Base-by-base conservation (phyloP, 2,329 filamentous ascomycete species). In the Rugonectria rugulosa region DNA sequence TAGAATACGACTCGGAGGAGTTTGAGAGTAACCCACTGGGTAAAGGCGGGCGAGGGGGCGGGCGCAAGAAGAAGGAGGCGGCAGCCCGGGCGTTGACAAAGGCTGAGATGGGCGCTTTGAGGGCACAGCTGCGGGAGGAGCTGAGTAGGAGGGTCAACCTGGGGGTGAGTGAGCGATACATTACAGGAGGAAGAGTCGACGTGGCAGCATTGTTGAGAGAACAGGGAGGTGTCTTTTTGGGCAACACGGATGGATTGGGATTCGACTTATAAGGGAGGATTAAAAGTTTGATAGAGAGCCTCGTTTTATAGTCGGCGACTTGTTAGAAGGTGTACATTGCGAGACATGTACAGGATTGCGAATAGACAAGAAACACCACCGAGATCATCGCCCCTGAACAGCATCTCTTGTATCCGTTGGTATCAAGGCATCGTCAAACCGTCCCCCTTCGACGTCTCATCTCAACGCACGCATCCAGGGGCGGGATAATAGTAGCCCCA, bases 1-100 rank as follows among this genome's bases (percentile, higher is more conserved):
- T 98, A 0, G 94, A 97, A 47, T 97, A 96, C 70, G 92, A 98
- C 70, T 90, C 87, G 57, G 92, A 96, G 29, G 92, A 96, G 40
- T 88, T 97, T 59, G 90, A 89, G 36, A 88, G 92, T 54, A 88
- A 81, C 32, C 81, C 80, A 7, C 85, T 87, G 6, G 81, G 79
- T 49, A 81, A 82, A 67, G 83, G 84, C 43, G 88, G 90, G 0
- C 81, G 91, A 29, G 92, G 92, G 7, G 86, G 85, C 32, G 88
- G 89, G 1, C 79, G 91, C 34, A 89, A 88, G 74, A 81, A 86
- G 75, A 90, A 90, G 75, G 89, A 95, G 70, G 86, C 88, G 67
- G 85, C 88, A 73, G 87, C 87, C 7, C 81, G 84, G 45, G 79
- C 74, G 6, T 71, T 93, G 66, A 87, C 81, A 3, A 97, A 95